A percentile compares a stretch with the other conserved stretches of the same genome.
Evolutionary conservation across 2,329 filamentous ascomycete genomes (phyloP).

Genomic region (Daldinia sp.): DNA sequence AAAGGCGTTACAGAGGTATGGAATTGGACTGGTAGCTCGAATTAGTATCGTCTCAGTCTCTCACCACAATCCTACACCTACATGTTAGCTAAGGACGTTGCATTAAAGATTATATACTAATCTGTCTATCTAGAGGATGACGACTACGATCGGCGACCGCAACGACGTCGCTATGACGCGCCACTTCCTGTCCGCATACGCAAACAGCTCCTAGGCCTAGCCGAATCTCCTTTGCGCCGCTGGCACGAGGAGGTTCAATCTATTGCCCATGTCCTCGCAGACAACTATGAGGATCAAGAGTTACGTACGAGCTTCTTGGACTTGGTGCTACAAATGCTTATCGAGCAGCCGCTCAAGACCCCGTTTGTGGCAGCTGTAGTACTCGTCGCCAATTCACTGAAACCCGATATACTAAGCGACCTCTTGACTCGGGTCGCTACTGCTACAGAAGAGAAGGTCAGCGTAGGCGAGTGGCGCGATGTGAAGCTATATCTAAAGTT

Average conservation of each 20-base stretch:
- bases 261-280: slow-evolving; percentile 81
- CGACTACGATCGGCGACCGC: slow-evolving; percentile 78
- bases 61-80: neutral
- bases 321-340: slow-evolving; percentile 78
- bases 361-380: slow-evolving; percentile 90
- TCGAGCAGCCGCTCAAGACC: slow-evolving; percentile 98
- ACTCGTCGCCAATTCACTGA: slow-evolving; percentile 81
- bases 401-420: slow-evolving; percentile 78
- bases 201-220: slow-evolving; percentile 82
- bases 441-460: slow-evolving; percentile 74
- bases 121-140: slow-evolving; percentile 71
- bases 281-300: slow-evolving; percentile 88
- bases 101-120: slow-evolving; percentile 20
- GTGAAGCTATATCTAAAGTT: slow-evolving; percentile 93
- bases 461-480: slow-evolving; percentile 84
- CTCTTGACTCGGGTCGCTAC: slow-evolving; percentile 73
- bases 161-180: slow-evolving; percentile 78
- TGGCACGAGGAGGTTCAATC: slow-evolving; percentile 82
- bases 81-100: neutral
- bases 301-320: slow-evolving; percentile 79
- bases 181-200: slow-evolving; percentile 78
- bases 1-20: slow-evolving; percentile 83
- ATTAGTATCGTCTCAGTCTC: slow-evolving; percentile 15
- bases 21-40: slow-evolving; percentile 20
- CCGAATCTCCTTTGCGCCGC: slow-evolving; percentile 82